These are phyloP conservation scores for Limtongozyma cylindracea DNA, from an alignment of 805 yeast genomes.

Conservation along the genomic window DNA sequence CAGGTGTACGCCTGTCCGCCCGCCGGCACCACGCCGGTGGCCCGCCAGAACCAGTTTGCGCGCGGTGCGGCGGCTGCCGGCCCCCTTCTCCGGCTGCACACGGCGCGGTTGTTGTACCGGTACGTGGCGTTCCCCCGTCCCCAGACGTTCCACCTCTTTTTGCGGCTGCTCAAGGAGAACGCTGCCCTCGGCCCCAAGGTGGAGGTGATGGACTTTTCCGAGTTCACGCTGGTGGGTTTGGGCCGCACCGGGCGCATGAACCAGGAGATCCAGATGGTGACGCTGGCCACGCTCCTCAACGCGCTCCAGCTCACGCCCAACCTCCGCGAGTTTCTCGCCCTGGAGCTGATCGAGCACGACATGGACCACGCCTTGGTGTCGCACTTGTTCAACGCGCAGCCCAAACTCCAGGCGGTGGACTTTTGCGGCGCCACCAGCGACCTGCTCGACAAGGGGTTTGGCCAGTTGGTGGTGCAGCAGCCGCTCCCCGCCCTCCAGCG, in stretches of 20 bases:
- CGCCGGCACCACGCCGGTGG: no score
- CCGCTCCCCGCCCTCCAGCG: slow-evolving; percentile 8
- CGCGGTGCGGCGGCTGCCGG: no score
- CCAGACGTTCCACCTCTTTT: slow-evolving; percentile 48
- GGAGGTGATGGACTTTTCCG: slow-evolving; percentile 63
- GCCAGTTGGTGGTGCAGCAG: slow-evolving; percentile 8
- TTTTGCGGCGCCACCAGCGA: slow-evolving; percentile 72
- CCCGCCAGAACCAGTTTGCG: no score
- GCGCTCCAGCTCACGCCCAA: slow-evolving; percentile 41
- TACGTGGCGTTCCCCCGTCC: slow-evolving; percentile 62
- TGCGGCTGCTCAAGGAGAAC: slow-evolving; percentile 21
- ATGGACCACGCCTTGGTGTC: slow-evolving; percentile 32
- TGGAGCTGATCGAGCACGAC: slow-evolving; percentile 72
- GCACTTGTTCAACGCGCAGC: slow-evolving; percentile 24
- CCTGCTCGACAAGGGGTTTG: slow-evolving; percentile 33
- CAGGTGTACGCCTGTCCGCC: no score
- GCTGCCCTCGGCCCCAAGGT: slow-evolving; percentile 32
- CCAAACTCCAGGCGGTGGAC: slow-evolving; percentile 43
- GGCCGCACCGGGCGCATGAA: slow-evolving; percentile 83
- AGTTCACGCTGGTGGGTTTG: slow-evolving; percentile 69
- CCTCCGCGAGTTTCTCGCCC: slow-evolving; percentile 54
- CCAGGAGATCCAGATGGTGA: slow-evolving; percentile 76
- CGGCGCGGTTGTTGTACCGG: slow-evolving; percentile 34
- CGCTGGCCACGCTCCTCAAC: slow-evolving; percentile 38
- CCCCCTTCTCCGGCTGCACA: no score